These are phyloP conservation scores for Penicillium sp. DNA, from an alignment of 2,329 filamentous ascomycete genomes.

Conservation along the genomic window DNA sequence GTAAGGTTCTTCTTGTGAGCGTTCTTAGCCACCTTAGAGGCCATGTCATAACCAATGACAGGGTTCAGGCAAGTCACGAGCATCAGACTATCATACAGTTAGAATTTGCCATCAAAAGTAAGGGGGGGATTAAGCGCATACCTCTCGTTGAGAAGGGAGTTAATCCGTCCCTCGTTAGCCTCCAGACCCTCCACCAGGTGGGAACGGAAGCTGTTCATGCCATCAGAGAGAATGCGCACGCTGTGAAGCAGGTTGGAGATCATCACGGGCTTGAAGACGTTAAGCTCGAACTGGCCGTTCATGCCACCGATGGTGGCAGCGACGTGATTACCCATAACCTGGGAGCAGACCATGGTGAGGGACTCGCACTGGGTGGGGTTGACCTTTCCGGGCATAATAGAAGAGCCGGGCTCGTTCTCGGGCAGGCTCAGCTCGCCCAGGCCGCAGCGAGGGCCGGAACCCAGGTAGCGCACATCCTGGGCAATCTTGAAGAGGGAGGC, in stretches of 20 bases:
- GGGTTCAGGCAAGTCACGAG: slow-evolving; percentile 95
- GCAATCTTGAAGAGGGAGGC: slow-evolving; percentile 93
- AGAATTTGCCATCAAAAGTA: slow-evolving; percentile 12
- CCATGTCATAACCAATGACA: slow-evolving; percentile 95
- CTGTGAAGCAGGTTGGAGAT: slow-evolving; percentile 94
- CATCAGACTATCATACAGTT: slow-evolving; percentile 62
- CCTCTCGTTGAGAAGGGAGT: slow-evolving; percentile 86
- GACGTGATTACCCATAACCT: slow-evolving; percentile 96
- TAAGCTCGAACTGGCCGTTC: slow-evolving; percentile 97
- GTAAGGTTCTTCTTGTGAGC: slow-evolving; percentile 97
- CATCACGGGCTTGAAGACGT: slow-evolving; percentile 96
- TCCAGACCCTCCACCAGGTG: slow-evolving; percentile 80
- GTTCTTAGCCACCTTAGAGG: slow-evolving; percentile 93
- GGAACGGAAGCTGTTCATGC: slow-evolving; percentile 90
- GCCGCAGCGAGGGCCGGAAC: slow-evolving; percentile 88
- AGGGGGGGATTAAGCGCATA: slow-evolving; percentile 41
- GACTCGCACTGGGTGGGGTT: slow-evolving; percentile 98
- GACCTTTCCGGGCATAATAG: slow-evolving; percentile 99
- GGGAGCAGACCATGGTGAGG: slow-evolving; percentile 91
- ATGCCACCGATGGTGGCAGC: slow-evolving; percentile 88
- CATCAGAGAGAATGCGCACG: slow-evolving; percentile 74
- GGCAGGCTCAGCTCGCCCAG: slow-evolving; percentile 86
- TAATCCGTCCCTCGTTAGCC: slow-evolving; percentile 89
- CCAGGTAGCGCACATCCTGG: slow-evolving; percentile 94
- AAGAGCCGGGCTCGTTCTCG: slow-evolving; percentile 95